These are phyloP conservation scores for Lipomyces sp. DNA, from an alignment of 805 yeast genomes.

Conservation along the genomic window DNA sequence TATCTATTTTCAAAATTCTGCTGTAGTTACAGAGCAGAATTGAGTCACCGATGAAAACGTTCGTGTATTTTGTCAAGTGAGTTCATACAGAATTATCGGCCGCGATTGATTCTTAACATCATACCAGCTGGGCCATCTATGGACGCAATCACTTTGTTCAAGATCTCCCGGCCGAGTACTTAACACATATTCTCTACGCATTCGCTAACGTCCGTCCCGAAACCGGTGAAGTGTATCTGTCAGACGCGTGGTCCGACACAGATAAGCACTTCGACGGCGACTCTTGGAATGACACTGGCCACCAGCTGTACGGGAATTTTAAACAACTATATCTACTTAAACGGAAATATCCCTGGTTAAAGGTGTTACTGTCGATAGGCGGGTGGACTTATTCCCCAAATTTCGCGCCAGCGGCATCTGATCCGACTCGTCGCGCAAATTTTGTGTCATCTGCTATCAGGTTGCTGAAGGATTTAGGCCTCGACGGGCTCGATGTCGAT, in stretches of 20 bases:
- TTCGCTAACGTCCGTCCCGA: conserved; percentile 64
- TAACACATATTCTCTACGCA: conserved; percentile 79
- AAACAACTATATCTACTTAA: conserved; percentile 58
- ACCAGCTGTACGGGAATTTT: conserved; percentile 52
- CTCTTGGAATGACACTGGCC: conserved; percentile 15
- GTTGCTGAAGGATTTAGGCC: conserved; percentile 54
- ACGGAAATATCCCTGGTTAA: conserved; percentile 50
- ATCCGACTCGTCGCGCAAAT: conserved; percentile 45
- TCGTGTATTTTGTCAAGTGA: conserved; percentile 26
- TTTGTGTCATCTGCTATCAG: conserved; percentile 59
- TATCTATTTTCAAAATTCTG: background rate
- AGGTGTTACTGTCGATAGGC: conserved; percentile 77
- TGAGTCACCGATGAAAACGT: conserved; percentile 17
- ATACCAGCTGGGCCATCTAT: conserved; percentile 69
- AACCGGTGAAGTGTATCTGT: conserved; percentile 58
- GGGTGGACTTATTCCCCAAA: conserved; percentile 67
- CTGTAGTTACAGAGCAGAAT: background rate
- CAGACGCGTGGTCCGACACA: conserved; percentile 67
- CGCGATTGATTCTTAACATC: background rate
- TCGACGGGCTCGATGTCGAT: conserved; percentile 92
- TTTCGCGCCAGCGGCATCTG: conserved; percentile 51
- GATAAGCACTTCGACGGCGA: conserved; percentile 21
- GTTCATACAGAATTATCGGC: background rate
- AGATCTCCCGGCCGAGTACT: conserved; percentile 60
- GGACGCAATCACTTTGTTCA: conserved; percentile 60